Conservation (phyloP, 352 stramenopile species). For the Elongisporangium senticosum region DNA sequence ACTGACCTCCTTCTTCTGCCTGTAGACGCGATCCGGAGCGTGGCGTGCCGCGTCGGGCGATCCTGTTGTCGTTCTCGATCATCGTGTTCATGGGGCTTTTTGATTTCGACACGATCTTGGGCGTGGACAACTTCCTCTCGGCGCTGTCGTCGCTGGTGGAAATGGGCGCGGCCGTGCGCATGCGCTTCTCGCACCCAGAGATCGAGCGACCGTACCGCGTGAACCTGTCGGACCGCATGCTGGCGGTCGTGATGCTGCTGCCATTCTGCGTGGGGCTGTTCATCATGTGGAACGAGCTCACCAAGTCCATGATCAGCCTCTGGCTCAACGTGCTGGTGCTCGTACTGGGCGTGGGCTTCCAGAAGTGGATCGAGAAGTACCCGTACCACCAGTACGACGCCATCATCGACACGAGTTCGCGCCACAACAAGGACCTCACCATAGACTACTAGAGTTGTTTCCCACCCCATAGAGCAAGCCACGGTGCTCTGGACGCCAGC, state of each 20-base stretch:
- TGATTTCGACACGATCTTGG: conserved; percentile 78
- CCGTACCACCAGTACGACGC: conserved; percentile 61
- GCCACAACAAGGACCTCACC: conserved; percentile 38
- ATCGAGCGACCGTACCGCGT: conserved; percentile 73
- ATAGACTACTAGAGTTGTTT: conserved; percentile 37
- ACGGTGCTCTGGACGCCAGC: too few species aligned
- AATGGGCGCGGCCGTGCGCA: conserved; percentile 67
- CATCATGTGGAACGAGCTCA: conserved; percentile 76
- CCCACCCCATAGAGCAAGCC: too few species aligned
- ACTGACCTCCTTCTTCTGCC: background rate
- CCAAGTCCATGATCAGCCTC: conserved; percentile 70
- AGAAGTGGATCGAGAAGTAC: conserved; percentile 59
- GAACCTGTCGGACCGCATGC: conserved; percentile 51
- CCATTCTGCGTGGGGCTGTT: conserved; percentile 64
- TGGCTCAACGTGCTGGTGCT: conserved; percentile 49
- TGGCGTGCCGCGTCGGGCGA: conserved; percentile 60
- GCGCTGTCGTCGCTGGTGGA: conserved; percentile 68
- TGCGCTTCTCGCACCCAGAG: conserved; percentile 71
- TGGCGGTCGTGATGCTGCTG: conserved; percentile 44
- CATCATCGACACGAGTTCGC: conserved; percentile 26
- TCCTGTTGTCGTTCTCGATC: conserved; percentile 69
- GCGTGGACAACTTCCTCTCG: conserved; percentile 78
- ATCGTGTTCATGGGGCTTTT: conserved; percentile 78
- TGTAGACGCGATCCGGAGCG: conserved; percentile 44
- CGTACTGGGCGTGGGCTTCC: conserved; percentile 36